phyloP scores from a whole-genome alignment of 441 rosid species.

The Gossypium davidsonii region DNA sequence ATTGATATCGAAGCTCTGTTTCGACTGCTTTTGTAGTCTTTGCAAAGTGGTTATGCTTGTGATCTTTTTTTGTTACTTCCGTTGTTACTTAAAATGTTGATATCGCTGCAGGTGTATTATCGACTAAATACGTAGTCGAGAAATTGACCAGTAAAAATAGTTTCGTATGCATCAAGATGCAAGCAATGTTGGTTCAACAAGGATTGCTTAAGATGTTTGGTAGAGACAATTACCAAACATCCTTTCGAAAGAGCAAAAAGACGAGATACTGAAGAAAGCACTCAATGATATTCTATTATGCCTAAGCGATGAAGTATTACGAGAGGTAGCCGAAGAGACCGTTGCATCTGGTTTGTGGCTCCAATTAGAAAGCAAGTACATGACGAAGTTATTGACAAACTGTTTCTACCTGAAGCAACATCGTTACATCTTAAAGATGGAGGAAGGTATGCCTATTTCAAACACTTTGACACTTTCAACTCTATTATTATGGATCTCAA shows the following conservation, averaged over 20 bases:
- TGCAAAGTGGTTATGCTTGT: no score
- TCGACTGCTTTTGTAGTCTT: background rate
- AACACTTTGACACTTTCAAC: background rate
- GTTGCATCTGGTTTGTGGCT: no score
- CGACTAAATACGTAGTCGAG: background rate
- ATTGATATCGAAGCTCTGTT: no score
- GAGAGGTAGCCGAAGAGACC: no score
- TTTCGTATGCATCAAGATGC: background rate
- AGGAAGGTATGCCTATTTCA: no score
- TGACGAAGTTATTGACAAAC: background rate
- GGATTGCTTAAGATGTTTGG: background rate
- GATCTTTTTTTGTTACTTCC: background rate
- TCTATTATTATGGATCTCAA: no score
- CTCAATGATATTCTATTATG: no score
- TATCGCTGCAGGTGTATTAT: background rate
- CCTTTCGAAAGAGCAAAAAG: background rate
- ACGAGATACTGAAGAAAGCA: background rate
- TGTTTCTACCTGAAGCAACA: no score
- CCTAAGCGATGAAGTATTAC: no score
- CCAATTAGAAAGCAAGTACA: background rate
- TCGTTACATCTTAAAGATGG: background rate
- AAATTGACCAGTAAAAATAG: background rate
- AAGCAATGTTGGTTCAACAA: background rate
- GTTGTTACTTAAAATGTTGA: background rate
- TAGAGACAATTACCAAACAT: background rate